A percentile compares a stretch with the other conserved stretches of the same genome.
These are phyloP conservation scores for Pueraria montana DNA, from an alignment of 306 rosid species.

Conservation along the genomic window DNA sequence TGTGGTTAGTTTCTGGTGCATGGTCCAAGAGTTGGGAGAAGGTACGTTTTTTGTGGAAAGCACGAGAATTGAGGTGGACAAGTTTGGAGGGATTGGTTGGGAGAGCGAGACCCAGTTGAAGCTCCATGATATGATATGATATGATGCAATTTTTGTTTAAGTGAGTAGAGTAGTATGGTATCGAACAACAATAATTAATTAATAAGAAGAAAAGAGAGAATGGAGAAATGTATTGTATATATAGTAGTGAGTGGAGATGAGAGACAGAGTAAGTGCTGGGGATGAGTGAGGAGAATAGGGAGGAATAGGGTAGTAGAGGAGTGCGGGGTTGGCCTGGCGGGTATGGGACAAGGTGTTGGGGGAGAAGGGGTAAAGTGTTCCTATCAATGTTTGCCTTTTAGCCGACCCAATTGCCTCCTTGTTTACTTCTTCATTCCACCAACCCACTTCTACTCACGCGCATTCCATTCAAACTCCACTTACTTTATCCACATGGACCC, in stretches of 20 bases:
- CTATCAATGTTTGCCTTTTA: slow-evolving; percentile 62
- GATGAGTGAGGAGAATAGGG: background rate
- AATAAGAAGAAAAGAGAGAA: background rate
- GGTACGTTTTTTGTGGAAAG: slow-evolving; percentile 55
- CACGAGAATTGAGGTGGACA: slow-evolving; percentile 44
- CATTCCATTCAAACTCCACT: background rate
- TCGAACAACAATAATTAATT: too few species aligned
- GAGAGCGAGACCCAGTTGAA: slow-evolving; percentile 80
- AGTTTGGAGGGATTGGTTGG: slow-evolving; percentile 38
- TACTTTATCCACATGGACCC: background rate
- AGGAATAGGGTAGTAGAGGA: background rate
- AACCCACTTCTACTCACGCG: slow-evolving; percentile 29
- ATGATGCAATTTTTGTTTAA: too few species aligned
- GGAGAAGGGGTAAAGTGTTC: slow-evolving; percentile 56
- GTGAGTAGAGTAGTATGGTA: too few species aligned
- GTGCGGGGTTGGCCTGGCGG: too few species aligned
- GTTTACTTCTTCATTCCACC: slow-evolving; percentile 34
- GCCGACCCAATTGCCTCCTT: slow-evolving; percentile 60
- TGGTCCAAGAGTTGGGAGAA: slow-evolving; percentile 49
- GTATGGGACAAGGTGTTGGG: slow-evolving; percentile 67
- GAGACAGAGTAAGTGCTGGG: slow-evolving; percentile 6
- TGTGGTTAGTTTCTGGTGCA: background rate
- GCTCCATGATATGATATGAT: too few species aligned
- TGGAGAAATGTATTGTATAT: background rate
- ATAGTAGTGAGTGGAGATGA: too few species aligned